These are phyloP conservation scores for Tripterygium wilfordii DNA, from an alignment of 177 flowering plant species.

Conservation along the genomic window DNA sequence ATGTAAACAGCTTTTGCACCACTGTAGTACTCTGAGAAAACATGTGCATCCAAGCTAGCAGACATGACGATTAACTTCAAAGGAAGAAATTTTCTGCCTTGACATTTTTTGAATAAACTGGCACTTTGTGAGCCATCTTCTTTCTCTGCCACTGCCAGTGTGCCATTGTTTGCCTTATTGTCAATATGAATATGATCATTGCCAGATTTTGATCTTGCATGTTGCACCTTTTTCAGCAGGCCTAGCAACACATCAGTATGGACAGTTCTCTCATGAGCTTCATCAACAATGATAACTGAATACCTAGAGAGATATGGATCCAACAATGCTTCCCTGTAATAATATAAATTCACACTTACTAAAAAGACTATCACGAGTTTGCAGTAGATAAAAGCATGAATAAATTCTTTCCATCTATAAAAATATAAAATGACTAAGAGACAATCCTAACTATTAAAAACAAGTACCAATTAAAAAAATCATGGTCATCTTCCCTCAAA, in stretches of 20 bases:
- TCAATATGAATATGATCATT: slow-evolving; percentile 13
- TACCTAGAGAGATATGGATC: slow-evolving; percentile 84
- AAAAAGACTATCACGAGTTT: slow-evolving; percentile 12
- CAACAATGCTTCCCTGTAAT: slow-evolving; percentile 81
- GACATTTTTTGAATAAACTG: slow-evolving; percentile 30
- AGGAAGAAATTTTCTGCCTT: slow-evolving; percentile 40
- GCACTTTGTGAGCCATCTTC: slow-evolving; percentile 17
- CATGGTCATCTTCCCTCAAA: too few relatives aligned
- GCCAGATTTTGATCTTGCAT: slow-evolving; percentile 40
- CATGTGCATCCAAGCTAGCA: slow-evolving; percentile 92
- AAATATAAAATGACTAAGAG: too few relatives aligned
- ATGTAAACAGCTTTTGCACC: slow-evolving; percentile 87
- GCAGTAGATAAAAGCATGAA: background rate
- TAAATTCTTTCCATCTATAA: too few relatives aligned
- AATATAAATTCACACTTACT: too few relatives aligned
- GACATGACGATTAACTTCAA: slow-evolving; percentile 90
- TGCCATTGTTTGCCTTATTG: slow-evolving; percentile 19
- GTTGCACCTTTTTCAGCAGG: slow-evolving; percentile 71
- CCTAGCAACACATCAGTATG: slow-evolving; percentile 94
- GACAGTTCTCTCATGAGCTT: slow-evolving; percentile 98
- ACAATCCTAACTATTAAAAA: too few relatives aligned
- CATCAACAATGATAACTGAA: slow-evolving; percentile 93
- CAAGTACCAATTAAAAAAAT: too few relatives aligned
- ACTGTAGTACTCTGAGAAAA: slow-evolving; percentile 75
- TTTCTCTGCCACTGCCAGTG: slow-evolving; percentile 20